Base-by-base conservation (phyloP, 352 stramenopile genomes). In the Salisapilia sapeloensis region DNA sequence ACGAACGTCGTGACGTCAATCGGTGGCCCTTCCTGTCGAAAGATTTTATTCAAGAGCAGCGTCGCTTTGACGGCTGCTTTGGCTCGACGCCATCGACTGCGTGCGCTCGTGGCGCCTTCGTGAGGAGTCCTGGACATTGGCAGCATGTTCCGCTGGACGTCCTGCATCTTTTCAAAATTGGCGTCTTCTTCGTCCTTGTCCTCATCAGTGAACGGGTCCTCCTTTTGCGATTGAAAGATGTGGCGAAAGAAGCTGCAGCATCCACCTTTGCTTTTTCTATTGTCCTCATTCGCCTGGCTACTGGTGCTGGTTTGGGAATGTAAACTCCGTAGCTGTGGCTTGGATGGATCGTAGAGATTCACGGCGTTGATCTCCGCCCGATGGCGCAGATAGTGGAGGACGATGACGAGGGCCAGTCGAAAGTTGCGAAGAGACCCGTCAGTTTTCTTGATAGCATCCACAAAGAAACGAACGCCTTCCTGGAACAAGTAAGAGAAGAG, bases 401-500 rank as follows among this genome's bases (percentile, higher is more conserved):
- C 67, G 35, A 86, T 62, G 5, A 62, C 62, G 23, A 86, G 42
- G 4, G 67, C 60, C 19, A 86, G 46, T n/a, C 70, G 62, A 18
- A 86, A 86, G 41, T 83, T 86, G 24, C 61, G 64, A 36, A 83
- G 34, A 26, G 57, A 69, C 1, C 67, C 70, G 25, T 86, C 66
- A 0, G 42, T 59, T 40, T 77, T 80, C 56, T 81, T 61, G 19
- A 86, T 56, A 25, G 67, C 60, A 34, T 86, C 70, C 14, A 66
- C 34, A 41, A 86, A 83, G 25, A 86, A 44, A 10, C 70, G 56
- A n/a, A 35, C 57, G 2, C 50, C 42, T 34, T 83, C 67, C 23
- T 86, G 67, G 30, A 80, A 86, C n/a, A 80, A 51, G 43, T 86
- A 86, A 14, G 70, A 86, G 24, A 86, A 47, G 31, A 83, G 58